These are phyloP conservation scores for Tephrocybe sp. DNA, from an alignment of 768 basidiomycete species.

Conservation along the genomic window DNA sequence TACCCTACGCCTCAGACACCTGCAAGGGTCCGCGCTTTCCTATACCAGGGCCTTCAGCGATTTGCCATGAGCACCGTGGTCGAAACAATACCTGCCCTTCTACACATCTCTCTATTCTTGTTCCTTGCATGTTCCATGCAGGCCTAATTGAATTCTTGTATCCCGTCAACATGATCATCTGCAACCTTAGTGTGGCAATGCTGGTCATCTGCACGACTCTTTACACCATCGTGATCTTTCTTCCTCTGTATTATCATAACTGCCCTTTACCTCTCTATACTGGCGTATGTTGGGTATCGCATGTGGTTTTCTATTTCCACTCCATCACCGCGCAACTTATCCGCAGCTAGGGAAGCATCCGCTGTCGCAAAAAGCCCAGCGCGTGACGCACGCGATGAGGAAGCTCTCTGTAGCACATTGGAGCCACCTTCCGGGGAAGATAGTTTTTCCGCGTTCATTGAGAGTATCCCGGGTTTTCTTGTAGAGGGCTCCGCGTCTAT, in stretches of 20 bases:
- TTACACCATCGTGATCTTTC: slow-evolving; percentile 29
- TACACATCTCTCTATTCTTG: slow-evolving; percentile 46
- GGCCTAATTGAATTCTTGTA: slow-evolving; percentile 41
- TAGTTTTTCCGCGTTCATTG: slow-evolving; percentile 32
- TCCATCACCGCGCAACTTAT: slow-evolving; percentile 10
- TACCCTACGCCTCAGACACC: slow-evolving; percentile 32
- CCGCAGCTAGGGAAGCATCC: slow-evolving; percentile 26
- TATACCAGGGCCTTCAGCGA: slow-evolving; percentile 33
- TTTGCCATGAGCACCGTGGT: slow-evolving; percentile 37
- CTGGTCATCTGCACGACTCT: slow-evolving; percentile 25
- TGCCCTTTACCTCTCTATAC: slow-evolving; percentile 28
- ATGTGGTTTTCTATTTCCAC: slow-evolving; percentile 8
- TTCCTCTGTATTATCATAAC: slow-evolving; percentile 28
- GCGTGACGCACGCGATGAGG: slow-evolving; percentile 32
- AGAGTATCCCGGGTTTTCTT: slow-evolving; percentile 26
- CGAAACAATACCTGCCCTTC: slow-evolving; percentile 37
- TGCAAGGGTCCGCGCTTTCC: slow-evolving; percentile 38
- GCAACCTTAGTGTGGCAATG: slow-evolving; percentile 26
- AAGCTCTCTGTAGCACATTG: slow-evolving; percentile 34
- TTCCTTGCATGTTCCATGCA: slow-evolving; percentile 52
- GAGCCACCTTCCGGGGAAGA: slow-evolving; percentile 27
- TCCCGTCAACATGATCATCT: slow-evolving; percentile 29
- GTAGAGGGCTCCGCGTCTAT: slow-evolving; percentile 2
- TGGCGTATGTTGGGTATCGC: slow-evolving; percentile 23
- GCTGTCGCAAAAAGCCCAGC: slow-evolving; percentile 22